Evolutionary conservation across 768 basidiomycete species (phyloP).

Genomic region (Trametes villosa): DNA sequence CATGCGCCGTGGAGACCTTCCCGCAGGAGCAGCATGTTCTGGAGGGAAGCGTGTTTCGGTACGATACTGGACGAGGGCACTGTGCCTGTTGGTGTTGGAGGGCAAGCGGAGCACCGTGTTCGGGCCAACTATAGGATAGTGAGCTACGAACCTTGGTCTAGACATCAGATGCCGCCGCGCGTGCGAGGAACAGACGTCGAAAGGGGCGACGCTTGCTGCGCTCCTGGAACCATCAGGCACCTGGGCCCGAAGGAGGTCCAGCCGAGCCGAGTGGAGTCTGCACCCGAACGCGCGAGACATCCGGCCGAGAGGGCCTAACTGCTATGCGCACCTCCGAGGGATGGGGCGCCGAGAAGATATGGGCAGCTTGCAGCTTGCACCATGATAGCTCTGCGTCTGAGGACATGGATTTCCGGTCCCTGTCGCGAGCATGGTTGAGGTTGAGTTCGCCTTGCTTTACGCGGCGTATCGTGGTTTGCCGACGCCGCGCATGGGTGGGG

Average conservation of each 20-base stretch:
- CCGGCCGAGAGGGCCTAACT: background rate
- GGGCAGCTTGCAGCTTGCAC: conserved; percentile 2
- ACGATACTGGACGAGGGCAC: background rate
- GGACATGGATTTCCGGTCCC: conserved; percentile 4
- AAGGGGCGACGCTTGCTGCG: no score
- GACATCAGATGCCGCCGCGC: no score
- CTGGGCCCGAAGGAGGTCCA: no score
- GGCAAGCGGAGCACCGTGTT: background rate
- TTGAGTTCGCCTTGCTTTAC: background rate
- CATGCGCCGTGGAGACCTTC: conserved; percentile 32
- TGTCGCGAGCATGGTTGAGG: background rate
- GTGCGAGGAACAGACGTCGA: no score
- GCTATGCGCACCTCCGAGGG: conserved; percentile 4
- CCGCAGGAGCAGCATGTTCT: conserved; percentile 35
- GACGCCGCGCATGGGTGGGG: conserved; percentile 5
- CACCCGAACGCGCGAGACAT: conserved; percentile 7
- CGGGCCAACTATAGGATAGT: background rate
- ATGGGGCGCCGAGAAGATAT: background rate
- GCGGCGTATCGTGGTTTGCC: background rate
- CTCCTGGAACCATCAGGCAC: no score
- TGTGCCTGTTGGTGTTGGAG: background rate
- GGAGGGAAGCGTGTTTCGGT: conserved; percentile 31
- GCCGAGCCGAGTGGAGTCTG: no score
- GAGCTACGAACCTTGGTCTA: no score
- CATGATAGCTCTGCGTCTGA: background rate